phyloP scores from a whole-genome alignment of 1,139 yeast genomes.

The Chernovozyma sophiae-reginae region DNA sequence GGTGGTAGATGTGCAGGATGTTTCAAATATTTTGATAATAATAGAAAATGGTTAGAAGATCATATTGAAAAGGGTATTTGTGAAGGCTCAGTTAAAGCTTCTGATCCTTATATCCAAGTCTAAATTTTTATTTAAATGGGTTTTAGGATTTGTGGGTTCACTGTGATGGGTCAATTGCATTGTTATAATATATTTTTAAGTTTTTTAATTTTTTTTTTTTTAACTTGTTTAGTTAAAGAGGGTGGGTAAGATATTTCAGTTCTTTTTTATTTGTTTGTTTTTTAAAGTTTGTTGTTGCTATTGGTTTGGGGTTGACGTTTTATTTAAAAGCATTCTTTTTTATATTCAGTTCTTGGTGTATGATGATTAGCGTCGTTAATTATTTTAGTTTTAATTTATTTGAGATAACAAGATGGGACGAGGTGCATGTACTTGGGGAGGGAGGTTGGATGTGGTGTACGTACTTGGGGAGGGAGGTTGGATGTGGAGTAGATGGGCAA shows the following conservation, averaged over 20 bases:
- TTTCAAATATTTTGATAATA: conserved; percentile 44
- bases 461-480: too few species aligned
- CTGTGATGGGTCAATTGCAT: too few species aligned
- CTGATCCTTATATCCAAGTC: not conserved
- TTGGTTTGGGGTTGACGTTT: not conserved
- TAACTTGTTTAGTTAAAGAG: not conserved
- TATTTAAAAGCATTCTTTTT: conserved; percentile 3
- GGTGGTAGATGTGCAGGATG: conserved; percentile 59
- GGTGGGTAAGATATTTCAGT: too few species aligned
- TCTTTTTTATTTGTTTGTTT: too few species aligned
- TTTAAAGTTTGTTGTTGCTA: not conserved
- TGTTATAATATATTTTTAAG: too few species aligned
- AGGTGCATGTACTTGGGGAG: too few species aligned
- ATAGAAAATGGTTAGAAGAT: conserved; percentile 45
- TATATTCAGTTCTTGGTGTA: conserved; percentile 4
- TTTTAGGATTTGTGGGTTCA: not conserved
- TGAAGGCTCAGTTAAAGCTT: conserved; percentile 1
- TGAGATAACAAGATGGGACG: too few species aligned
- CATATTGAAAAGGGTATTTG: conserved; percentile 48
- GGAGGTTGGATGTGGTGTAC: too few species aligned
- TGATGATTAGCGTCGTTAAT: not conserved
- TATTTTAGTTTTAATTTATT: too few species aligned
- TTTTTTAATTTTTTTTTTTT: not conserved
- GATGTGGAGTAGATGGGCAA: too few species aligned
- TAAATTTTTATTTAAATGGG: not conserved